Conservation (phyloP, 352 stramenopile genomes). For the Hyaloperonospora arabidopsidis region DNA sequence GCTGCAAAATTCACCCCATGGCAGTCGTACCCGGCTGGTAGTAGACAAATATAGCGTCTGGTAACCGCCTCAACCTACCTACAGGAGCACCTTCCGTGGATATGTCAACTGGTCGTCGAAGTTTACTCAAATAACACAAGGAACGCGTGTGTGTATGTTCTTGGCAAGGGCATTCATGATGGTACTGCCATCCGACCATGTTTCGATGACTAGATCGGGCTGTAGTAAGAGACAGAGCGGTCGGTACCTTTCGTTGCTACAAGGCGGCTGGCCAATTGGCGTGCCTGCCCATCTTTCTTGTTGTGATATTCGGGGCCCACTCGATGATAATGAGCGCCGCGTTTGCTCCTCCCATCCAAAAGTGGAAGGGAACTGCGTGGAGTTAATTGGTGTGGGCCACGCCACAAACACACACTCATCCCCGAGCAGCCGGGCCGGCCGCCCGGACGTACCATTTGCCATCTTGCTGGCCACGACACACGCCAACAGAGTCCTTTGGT, state of each 20-base stretch:
- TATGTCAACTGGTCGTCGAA: no score
- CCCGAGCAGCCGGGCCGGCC: slow-evolving; percentile 18
- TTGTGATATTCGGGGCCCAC: slow-evolving; percentile 22
- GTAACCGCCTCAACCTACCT: no score
- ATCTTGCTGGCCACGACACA: slow-evolving; percentile 39
- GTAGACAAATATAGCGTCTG: no score
- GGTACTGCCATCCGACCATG: no score
- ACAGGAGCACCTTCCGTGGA: no score
- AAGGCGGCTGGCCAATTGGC: slow-evolving; percentile 11
- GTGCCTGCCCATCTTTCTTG: slow-evolving; percentile 23
- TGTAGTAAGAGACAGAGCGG: slow-evolving; percentile 7
- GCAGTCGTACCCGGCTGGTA: no score
- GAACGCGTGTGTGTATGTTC: no score
- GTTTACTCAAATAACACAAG: no score
- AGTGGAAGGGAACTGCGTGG: slow-evolving; percentile 24
- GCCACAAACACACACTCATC: slow-evolving; percentile 4
- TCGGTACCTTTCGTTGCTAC: slow-evolving; percentile 12
- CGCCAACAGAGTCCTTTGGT: slow-evolving; percentile 15
- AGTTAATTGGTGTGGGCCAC: slow-evolving; percentile 23
- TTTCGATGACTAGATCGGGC: neutral
- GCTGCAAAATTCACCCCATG: slow-evolving; percentile 7
- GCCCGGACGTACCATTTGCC: slow-evolving; percentile 27
- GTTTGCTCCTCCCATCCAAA: slow-evolving; percentile 27
- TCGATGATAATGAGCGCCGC: slow-evolving; percentile 5
- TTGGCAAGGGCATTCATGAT: no score